These are phyloP conservation scores for Tulasnella sp. DNA, from an alignment of 768 basidiomycete species.

Conservation along the genomic window DNA sequence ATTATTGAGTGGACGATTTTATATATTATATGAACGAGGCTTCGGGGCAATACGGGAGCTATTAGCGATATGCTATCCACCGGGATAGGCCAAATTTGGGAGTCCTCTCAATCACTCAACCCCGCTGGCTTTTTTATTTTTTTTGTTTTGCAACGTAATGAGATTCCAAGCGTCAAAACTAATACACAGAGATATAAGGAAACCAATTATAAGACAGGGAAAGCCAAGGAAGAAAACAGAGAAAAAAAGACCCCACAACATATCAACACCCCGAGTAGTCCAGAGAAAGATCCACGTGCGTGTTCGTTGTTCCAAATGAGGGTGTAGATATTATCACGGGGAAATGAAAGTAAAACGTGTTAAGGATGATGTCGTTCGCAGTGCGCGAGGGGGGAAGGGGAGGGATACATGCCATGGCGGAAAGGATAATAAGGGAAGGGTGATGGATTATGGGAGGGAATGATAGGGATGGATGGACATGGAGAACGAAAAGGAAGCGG, in stretches of 20 bases:
- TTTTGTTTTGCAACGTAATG: neutral
- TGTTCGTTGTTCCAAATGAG: neutral
- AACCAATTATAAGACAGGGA: neutral
- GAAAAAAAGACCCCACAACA: no score
- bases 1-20: neutral
- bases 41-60: no score
- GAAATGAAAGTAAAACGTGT: neutral
- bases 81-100: no score
- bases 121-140: no score
- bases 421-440: neutral
- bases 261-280: no score
- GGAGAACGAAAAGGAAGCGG: neutral
- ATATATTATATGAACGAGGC: neutral
- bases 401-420: neutral
- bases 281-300: no score
- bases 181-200: neutral
- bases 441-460: neutral
- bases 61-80: no score
- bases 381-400: no score
- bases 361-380: neutral
- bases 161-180: neutral
- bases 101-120: no score
- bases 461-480: neutral
- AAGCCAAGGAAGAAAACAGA: no score
- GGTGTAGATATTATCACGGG: neutral